Base-by-base conservation (phyloP, 148 eudicot genomes). In the Camellia lanceoleosa region DNA sequence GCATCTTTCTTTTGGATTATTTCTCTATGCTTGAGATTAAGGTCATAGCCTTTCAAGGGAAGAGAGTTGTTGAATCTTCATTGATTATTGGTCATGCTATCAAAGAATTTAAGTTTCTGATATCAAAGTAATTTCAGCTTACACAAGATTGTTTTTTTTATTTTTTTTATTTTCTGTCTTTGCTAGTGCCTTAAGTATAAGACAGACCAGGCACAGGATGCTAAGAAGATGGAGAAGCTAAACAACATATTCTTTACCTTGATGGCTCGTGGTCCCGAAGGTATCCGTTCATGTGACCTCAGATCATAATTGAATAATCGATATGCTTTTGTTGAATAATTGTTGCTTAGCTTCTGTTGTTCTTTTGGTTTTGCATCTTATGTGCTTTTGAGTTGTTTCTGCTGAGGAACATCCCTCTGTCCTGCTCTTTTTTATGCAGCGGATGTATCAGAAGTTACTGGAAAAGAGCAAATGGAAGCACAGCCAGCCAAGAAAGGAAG, bases 211-310 rank as follows among this genome's bases (percentile, higher is more conserved):
- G 94, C 92, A 9, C 98, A 95, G 64, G 97, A 95, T 83, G 98
- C 97, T 46, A 95, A 90, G 85, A 95, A 93, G 88, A 95, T 93
- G 98, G 98, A 95, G 87, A 93, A 95, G 89, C 90, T 95, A 61
- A 95, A 95, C 82, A 95, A 95, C 76, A 90, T 95, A 76, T 93
- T 95, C 86, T 95, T 95, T 78, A 86, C 94, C 54, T 74, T 95
- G 86, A 93, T 93, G 98, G 92, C 98, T 80, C 97, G 97, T 38
- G 97, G 94, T 79, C 98, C 97, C 77, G 97, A 95, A 83, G 96
- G 98, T 93, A 89, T 77, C 10, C 5, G 16, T 18, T 65, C 72
- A 43, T n/a, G 23, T 74, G 49, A 59, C 51, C 0, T 15, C 44
- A 10, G 5, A 42, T 58, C 15, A 30, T 13, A 56, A 71, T 20